Base-by-base conservation (phyloP, 2,329 filamentous ascomycete species). In the Pyrenophora graminea region DNA sequence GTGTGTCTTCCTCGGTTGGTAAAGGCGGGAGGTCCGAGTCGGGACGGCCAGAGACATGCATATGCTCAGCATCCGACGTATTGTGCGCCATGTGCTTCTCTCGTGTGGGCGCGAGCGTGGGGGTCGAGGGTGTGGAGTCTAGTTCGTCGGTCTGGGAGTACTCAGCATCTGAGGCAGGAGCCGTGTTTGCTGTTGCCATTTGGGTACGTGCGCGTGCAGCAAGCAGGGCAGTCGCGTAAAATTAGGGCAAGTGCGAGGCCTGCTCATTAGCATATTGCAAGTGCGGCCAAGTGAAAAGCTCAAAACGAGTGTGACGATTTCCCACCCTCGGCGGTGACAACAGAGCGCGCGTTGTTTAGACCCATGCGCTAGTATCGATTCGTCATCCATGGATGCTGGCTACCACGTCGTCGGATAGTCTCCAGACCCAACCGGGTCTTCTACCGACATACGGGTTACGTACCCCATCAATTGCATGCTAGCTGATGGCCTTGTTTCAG, bases 11-110 rank as follows among this genome's bases (percentile, higher is more conserved):
- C 45, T 72, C 70, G 31, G 67, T 60, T 5, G 75, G 74, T 25
- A 77, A 63, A 12, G 73, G 71, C 23, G 75, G 73, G 25, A 77
- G 64, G 34, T 76, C 72, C 9, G 69, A 64, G 56, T 74, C 72
- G 17, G 69, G 62, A 45, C 63, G 56, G 17, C 72, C 71, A 48
- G 70, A 72, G 6, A 59, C 56, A 31, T 58, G 63, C 39, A 71
- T 64, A 53, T 72, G 67, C 34, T 74, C 68, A 19, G 62, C 58
- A 15, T 72, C 60, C 15, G 64, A 63, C 42, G 59, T 51, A 19
- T 66, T 59, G 37, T 57, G 59, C 46, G 63, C 61, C 66, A 69
- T 71, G 55, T 61, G 38, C 34, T 55, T 40, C 31, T 59, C 48
- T 34, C 48, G 43, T 18, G 45, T 42, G 34, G 52, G 49, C 30